Percentiles rank a stretch among this genome's conserved stretches.
phyloP scores from a whole-genome alignment of 441 rosid genomes.

The Biscutella laevigata region DNA sequence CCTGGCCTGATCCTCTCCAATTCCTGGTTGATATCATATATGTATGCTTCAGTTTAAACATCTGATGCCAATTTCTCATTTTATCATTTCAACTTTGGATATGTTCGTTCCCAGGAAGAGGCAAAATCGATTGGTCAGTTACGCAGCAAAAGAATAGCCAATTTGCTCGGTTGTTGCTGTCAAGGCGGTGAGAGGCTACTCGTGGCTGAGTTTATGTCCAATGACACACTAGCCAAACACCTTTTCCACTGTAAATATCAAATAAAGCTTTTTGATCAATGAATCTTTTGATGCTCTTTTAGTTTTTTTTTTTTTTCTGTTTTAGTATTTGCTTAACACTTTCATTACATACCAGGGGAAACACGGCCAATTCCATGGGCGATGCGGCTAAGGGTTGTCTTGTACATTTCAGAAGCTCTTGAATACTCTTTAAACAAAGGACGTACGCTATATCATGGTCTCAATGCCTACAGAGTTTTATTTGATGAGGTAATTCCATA shows the following conservation, averaged over 20 bases:
- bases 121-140: slow-evolving; percentile 50
- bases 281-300: not conserved
- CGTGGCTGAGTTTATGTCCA: slow-evolving; percentile 50
- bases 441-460: slow-evolving; percentile 47
- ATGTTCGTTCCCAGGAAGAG: slow-evolving; percentile 36
- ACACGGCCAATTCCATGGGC: slow-evolving; percentile 58
- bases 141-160: slow-evolving; percentile 45
- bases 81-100: not conserved
- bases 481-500: slow-evolving; percentile 46
- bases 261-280: not conserved
- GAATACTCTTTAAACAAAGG: slow-evolving; percentile 46
- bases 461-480: slow-evolving; percentile 52
- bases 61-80: not conserved
- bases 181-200: slow-evolving; percentile 53
- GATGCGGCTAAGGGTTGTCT: slow-evolving; percentile 53
- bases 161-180: slow-evolving; percentile 51
- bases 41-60: not conserved
- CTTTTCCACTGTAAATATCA: slow-evolving; percentile 49
- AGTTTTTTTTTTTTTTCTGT: no score
- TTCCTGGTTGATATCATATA: slow-evolving; percentile 39
- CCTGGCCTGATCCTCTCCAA: slow-evolving; percentile 59
- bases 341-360: slow-evolving; percentile 37
- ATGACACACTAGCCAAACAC: slow-evolving; percentile 54
- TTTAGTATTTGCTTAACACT: not conserved
- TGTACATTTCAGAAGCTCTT: slow-evolving; percentile 52